These are phyloP conservation scores for Tritrichomonas musculus DNA, from an alignment of 208 protist species.

Conservation along the genomic window DNA sequence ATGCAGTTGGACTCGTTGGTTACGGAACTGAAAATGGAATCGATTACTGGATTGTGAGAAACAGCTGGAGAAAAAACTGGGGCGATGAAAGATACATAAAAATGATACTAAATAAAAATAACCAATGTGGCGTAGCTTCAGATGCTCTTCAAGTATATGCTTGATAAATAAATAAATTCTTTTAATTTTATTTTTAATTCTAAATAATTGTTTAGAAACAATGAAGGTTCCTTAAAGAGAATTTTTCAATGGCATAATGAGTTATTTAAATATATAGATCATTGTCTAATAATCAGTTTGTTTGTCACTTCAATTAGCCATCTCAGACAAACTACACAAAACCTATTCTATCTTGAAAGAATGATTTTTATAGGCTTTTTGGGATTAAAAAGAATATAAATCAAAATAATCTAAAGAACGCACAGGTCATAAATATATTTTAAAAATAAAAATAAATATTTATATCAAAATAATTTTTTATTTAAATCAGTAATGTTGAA, in stretches of 20 bases:
- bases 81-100: constrained; percentile 47
- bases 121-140: constrained; percentile 47
- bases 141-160: neutral
- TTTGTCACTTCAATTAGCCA: too few species aligned
- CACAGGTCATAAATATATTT: too few species aligned
- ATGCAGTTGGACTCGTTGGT: constrained; percentile 28
- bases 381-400: too few species aligned
- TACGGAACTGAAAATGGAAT: neutral
- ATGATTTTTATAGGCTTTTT: too few species aligned
- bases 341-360: too few species aligned
- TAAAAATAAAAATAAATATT: too few species aligned
- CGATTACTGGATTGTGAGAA: constrained; percentile 39
- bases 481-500: too few species aligned
- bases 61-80: constrained; percentile 52
- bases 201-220: neutral
- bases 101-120: constrained; percentile 45
- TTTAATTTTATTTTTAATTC: neutral
- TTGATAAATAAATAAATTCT: neutral
- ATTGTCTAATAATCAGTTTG: too few species aligned
- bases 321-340: too few species aligned
- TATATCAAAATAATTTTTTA: too few species aligned
- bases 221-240: too few species aligned
- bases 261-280: neutral
- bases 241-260: neutral
- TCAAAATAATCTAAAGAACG: too few species aligned